A percentile compares a stretch with the other conserved stretches of the same genome.
Conservation (phyloP, 768 basidiomycete species). For the Boletus fagicola region DNA sequence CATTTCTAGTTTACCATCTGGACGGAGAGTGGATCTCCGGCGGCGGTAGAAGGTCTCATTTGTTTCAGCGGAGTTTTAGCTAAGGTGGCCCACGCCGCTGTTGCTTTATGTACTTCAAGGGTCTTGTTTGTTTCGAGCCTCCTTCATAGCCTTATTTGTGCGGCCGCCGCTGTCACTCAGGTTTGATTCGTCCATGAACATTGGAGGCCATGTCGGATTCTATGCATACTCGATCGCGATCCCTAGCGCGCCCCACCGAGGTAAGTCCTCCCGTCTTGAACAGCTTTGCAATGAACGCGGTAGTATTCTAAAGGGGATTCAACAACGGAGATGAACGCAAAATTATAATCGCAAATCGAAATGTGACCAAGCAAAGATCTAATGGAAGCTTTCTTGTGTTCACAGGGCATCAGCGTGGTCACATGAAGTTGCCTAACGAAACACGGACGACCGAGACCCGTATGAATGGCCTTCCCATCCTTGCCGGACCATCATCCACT, state of each 20-base stretch:
- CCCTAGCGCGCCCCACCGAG: neutral
- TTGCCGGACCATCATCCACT: neutral
- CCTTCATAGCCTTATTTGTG: neutral
- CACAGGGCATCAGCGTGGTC: too few species aligned
- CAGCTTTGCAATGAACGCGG: neutral
- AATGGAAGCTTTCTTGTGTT: too few species aligned
- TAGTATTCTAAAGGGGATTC: neutral
- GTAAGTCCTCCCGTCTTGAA: neutral
- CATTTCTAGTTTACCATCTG: neutral
- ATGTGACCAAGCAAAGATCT: too few species aligned
- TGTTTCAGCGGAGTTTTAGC: neutral
- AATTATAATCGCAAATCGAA: neutral
- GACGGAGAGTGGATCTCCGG: neutral
- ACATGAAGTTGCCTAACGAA: neutral
- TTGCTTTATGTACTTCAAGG: neutral
- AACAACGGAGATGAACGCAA: neutral
- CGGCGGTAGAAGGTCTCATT: neutral
- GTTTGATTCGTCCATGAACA: neutral
- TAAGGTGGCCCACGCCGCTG: neutral
- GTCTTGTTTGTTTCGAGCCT: neutral
- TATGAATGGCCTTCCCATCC: neutral
- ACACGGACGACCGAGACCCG: too few species aligned
- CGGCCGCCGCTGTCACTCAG: neutral
- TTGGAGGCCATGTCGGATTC: neutral
- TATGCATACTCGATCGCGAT: neutral